phyloP scores from a whole-genome alignment of 139 green algal genomes.

The Yamagishiella unicocca region DNA sequence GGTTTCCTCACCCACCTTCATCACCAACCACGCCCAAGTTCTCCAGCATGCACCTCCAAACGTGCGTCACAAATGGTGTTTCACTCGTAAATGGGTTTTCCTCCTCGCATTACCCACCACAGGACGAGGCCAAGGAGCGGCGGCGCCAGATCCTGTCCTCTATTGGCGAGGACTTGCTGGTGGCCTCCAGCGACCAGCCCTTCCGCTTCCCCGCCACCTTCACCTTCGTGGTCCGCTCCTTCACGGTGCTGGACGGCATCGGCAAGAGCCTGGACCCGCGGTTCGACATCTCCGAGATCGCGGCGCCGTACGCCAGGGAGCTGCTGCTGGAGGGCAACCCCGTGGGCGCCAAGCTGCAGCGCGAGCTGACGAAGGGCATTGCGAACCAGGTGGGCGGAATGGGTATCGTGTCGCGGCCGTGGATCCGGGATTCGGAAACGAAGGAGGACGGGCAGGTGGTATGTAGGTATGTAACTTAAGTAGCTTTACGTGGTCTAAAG shows the following conservation, averaged over 20 bases:
- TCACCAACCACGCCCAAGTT: too few relatives aligned
- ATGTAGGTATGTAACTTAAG: too few relatives aligned
- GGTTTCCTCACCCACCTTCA: too few relatives aligned
- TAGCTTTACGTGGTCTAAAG: too few relatives aligned
- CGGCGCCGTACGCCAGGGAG: constrained; percentile 93
- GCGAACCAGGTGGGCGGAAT: constrained; percentile 51
- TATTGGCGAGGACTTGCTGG: constrained; percentile 97
- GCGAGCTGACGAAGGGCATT: constrained; percentile 76
- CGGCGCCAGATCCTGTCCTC: constrained; percentile 91
- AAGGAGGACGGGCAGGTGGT: too few relatives aligned
- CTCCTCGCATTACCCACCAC: neutral
- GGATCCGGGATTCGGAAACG: too few relatives aligned
- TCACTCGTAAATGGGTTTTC: too few relatives aligned
- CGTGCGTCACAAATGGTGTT: too few relatives aligned
- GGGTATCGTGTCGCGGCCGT: too few relatives aligned
- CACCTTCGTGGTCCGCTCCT: constrained; percentile 92
- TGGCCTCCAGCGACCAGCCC: constrained; percentile 95
- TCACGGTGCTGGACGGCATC: constrained; percentile 96
- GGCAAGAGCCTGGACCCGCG: constrained; percentile 94
- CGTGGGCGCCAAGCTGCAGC: constrained; percentile 60
- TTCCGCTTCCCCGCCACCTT: constrained; percentile 99
- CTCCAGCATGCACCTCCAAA: too few relatives aligned
- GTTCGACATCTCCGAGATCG: constrained; percentile 99
- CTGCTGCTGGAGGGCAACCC: constrained; percentile 80
- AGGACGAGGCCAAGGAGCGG: constrained; percentile 78